A percentile compares a stretch with the other conserved stretches of the same genome.
Evolutionary conservation across 139 green algal genomes (phyloP).

Genomic region (Gonium pectorale): DNA sequence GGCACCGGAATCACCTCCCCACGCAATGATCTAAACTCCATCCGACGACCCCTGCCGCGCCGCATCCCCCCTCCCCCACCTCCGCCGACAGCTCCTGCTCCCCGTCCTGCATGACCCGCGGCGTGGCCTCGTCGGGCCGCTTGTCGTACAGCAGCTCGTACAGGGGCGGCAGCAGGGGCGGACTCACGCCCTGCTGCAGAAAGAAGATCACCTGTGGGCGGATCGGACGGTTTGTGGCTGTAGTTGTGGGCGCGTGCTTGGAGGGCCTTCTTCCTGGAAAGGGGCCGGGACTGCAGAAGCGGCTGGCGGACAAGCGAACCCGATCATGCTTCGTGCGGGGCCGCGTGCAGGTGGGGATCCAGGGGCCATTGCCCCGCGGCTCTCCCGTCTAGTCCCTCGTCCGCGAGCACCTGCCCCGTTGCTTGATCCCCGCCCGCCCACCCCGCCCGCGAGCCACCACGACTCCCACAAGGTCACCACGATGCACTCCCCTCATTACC

Average conservation of each 20-base stretch:
- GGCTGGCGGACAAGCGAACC: too few species aligned
- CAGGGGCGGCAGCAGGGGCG: conserved; percentile 43
- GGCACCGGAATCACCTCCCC: not conserved
- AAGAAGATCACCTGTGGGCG: conserved; percentile 41
- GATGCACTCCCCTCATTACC: too few species aligned
- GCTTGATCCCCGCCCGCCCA: not conserved
- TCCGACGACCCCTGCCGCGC: too few species aligned
- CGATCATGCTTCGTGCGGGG: not conserved
- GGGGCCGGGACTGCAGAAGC: too few species aligned
- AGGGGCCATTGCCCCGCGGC: too few species aligned
- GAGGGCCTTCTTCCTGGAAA: not conserved
- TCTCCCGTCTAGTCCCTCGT: not conserved
- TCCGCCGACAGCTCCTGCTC: not conserved
- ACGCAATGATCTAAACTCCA: not conserved
- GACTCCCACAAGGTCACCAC: too few species aligned
- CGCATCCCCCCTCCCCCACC: not conserved
- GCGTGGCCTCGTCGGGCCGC: not conserved
- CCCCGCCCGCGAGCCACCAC: too few species aligned
- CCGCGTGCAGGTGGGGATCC: not conserved
- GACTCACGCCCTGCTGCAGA: conserved; percentile 11
- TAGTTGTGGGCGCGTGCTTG: not conserved
- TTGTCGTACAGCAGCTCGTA: conserved; percentile 33
- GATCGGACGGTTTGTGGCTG: not conserved
- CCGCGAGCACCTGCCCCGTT: not conserved
- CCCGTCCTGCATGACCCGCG: conserved; percentile 26